phyloP scores from a whole-genome alignment of 2,329 filamentous ascomycete species.

The Fusarium sambucinum region DNA sequence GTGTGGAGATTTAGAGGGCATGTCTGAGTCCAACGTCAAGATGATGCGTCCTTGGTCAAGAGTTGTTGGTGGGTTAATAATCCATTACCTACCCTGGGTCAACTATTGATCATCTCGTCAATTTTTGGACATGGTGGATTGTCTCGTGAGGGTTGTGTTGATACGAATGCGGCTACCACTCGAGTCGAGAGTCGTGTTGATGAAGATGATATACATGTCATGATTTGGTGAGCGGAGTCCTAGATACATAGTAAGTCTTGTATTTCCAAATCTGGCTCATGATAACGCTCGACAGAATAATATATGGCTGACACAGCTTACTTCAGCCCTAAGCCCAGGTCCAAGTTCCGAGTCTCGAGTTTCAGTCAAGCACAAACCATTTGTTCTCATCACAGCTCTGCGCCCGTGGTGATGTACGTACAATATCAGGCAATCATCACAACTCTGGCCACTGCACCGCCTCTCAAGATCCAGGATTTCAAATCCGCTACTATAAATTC shows the following conservation, averaged over 20 bases:
- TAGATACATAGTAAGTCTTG: not conserved
- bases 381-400: slow-evolving; percentile 16
- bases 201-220: slow-evolving; percentile 4
- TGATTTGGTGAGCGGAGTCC: not conserved
- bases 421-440: not conserved
- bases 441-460: not conserved
- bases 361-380: slow-evolving; percentile 12
- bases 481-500: not conserved
- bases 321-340: slow-evolving; percentile 23
- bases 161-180: slow-evolving; percentile 26
- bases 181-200: slow-evolving; percentile 12
- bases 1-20: slow-evolving; percentile 32
- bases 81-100: slow-evolving; percentile 29
- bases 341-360: slow-evolving; percentile 1
- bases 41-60: slow-evolving; percentile 32
- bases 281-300: not conserved
- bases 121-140: slow-evolving; percentile 28
- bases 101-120: slow-evolving; percentile 3
- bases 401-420: slow-evolving; percentile 13
- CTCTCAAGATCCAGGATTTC: not conserved
- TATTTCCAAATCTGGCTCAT: not conserved
- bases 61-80: not conserved
- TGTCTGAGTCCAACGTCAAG: slow-evolving; percentile 35
- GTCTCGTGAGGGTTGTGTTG: slow-evolving; percentile 19
- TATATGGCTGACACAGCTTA: slow-evolving; percentile 26